Base-by-base conservation (phyloP, 1,284 basidiomycete genomes). In the Agroathelia rolfsii region DNA sequence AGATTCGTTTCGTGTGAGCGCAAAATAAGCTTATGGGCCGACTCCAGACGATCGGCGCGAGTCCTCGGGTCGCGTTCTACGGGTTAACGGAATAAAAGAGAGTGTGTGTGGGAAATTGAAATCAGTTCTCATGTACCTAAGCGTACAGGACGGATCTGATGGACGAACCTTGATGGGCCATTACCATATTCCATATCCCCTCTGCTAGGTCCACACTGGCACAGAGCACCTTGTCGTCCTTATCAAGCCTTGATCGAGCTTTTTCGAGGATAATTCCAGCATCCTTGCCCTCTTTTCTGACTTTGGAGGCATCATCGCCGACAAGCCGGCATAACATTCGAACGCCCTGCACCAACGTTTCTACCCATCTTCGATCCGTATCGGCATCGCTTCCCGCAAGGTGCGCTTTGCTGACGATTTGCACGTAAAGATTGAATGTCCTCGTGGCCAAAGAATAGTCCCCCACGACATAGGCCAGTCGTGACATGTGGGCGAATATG, bases 401-500 rank as follows among this genome's bases (percentile, higher is more conserved):
- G 36, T 73, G 68, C 5, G 81, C 75, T 50, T 89, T 93, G 33
- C 76, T 66, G 8, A 89, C 83, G 8, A 93, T 68, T 45, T 86
- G 77, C n/a, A 82, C 68, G 48, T 95, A 96, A 18, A 95, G 60
- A 27, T 72, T 66, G 28, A 94, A 65, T 0, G 80, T 82, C 18
- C 84, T 74, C 42, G 72, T 75, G 2, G 89, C 86, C 15, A 90
- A 71, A 6, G 62, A 49, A 6, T 61, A 53, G 39, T 85, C 78
- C 3, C 77, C 78, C 0, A 72, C 64, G 5, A 77, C 64, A 32
- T 76, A 69, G 6, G 85, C 60, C 0, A 92, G 56, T 1, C 78
- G 76, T 10, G 75, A 72, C 62, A 94, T 78, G 53, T 93, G 85
- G 0, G 89, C 77, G 36, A 87, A 70, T 10, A 94, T 62, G 6